These are phyloP conservation scores for Phytophthora hibernalis DNA, from an alignment of 352 stramenopile genomes.

Conservation along the genomic window DNA sequence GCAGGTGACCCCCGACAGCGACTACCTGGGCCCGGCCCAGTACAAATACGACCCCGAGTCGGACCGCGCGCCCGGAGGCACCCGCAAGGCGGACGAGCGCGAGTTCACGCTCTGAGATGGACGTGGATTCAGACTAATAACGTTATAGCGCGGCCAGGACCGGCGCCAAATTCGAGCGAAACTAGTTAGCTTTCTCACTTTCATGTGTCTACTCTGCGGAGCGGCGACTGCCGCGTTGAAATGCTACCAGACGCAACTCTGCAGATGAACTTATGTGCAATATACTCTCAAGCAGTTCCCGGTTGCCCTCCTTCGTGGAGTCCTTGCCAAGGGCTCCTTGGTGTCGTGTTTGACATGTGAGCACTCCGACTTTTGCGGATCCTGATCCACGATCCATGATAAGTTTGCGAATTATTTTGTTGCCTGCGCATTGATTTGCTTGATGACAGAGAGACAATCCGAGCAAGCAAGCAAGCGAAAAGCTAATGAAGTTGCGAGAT, in stretches of 20 bases:
- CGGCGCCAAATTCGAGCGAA: slow-evolving; percentile 13
- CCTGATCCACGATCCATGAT: too few species aligned
- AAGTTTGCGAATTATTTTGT: too few species aligned
- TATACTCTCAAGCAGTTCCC: slow-evolving; percentile 21
- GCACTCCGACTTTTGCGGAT: too few species aligned
- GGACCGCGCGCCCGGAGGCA: slow-evolving; percentile 19
- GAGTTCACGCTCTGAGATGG: slow-evolving; percentile 52
- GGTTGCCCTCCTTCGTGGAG: slow-evolving; percentile 2
- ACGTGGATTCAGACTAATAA: slow-evolving; percentile 27
- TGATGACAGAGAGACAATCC: too few species aligned
- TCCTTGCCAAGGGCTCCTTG: too few species aligned
- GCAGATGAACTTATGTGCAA: slow-evolving; percentile 29
- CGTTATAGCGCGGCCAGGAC: slow-evolving; percentile 32
- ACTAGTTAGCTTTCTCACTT: slow-evolving; percentile 20
- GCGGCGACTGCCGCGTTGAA: slow-evolving; percentile 5
- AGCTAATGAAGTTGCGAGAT: too few species aligned
- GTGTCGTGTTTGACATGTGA: neutral
- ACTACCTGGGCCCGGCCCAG: slow-evolving; percentile 28
- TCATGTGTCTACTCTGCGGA: slow-evolving; percentile 6
- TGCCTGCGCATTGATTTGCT: too few species aligned
- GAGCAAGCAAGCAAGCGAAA: too few species aligned
- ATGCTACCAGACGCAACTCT: slow-evolving; percentile 11
- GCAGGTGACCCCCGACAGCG: slow-evolving; percentile 38
- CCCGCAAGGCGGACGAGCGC: slow-evolving; percentile 40
- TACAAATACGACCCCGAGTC: slow-evolving; percentile 43